phyloP scores from a whole-genome alignment of 2,329 filamentous ascomycete genomes.

The Dendrostoma leiphaemia region DNA sequence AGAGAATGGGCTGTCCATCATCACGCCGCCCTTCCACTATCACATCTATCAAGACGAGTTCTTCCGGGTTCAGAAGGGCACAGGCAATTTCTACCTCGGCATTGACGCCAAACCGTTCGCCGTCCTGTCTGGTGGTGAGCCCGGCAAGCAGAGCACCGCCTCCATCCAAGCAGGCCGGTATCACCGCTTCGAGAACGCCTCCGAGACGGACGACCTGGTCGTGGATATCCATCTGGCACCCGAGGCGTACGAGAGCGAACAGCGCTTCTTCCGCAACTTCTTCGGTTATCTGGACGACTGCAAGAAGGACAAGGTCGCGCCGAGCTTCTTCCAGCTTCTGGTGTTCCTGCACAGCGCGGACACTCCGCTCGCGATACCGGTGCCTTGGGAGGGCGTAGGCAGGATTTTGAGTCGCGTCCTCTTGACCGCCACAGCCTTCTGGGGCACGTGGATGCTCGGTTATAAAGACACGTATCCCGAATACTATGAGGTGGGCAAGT shows the following conservation, averaged over 20 bases:
- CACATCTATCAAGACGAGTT: conserved; percentile 23
- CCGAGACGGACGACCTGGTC: conserved; percentile 7
- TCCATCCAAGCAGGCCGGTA: conserved; percentile 5
- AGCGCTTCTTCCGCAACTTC: conserved; percentile 24
- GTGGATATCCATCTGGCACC: conserved; percentile 17
- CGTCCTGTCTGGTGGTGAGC: conserved; percentile 1
- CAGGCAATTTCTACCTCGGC: conserved; percentile 20
- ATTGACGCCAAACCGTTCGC: not conserved
- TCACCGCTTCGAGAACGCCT: conserved; percentile 18
- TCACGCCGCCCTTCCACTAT: conserved; percentile 23
- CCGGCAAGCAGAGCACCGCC: not conserved
- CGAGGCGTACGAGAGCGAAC: conserved; percentile 20
- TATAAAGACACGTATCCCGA: conserved; percentile 18
- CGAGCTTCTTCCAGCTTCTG: conserved; percentile 23
- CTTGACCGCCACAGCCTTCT: conserved; percentile 3
- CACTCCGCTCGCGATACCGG: conserved; percentile 16
- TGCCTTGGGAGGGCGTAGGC: conserved; percentile 4
- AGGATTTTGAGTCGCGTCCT: conserved; percentile 8
- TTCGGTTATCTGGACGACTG: conserved; percentile 24
- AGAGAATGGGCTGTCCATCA: conserved; percentile 3
- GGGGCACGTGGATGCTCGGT: conserved; percentile 18
- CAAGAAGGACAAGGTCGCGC: conserved; percentile 8
- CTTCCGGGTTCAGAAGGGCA: conserved; percentile 20
- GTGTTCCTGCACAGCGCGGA: conserved; percentile 20
- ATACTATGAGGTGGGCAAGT: conserved; percentile 18